A percentile compares a stretch with the other conserved stretches of the same genome.
Conservation (phyloP, 1,284 basidiomycete species). For the Fomes fomentarius region DNA sequence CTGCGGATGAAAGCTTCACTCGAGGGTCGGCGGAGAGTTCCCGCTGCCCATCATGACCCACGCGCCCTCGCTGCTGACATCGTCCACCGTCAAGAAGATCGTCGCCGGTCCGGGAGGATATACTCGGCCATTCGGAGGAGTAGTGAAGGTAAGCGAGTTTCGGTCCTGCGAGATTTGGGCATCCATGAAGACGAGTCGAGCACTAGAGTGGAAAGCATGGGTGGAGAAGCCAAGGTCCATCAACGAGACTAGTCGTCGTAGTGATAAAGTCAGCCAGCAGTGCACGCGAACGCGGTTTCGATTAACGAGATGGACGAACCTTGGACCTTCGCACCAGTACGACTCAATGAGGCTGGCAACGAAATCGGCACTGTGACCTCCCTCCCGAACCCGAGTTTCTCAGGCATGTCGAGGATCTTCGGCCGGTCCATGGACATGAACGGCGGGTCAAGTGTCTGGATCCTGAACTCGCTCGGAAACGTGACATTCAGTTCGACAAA, state of each 20-base stretch:
- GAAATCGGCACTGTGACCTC: conserved; percentile 38
- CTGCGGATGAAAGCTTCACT: conserved; percentile 7
- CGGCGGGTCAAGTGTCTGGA: conserved; percentile 50
- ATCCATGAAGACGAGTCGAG: conserved; percentile 50
- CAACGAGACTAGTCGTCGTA: conserved; percentile 37
- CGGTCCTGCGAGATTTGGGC: conserved; percentile 37
- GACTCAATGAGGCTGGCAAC: conserved; percentile 24
- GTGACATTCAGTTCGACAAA: conserved; percentile 20
- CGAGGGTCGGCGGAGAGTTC: conserved; percentile 20
- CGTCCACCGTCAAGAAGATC: conserved; percentile 50
- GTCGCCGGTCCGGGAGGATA: conserved; percentile 56
- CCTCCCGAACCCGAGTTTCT: conserved; percentile 42
- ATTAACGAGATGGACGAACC: background rate
- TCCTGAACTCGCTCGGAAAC: conserved; percentile 46
- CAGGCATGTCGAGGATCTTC: conserved; percentile 36
- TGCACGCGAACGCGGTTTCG: too few species aligned
- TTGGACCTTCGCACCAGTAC: background rate
- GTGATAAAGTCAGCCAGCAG: background rate
- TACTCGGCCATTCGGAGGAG: conserved; percentile 48
- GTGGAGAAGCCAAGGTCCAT: conserved; percentile 54
- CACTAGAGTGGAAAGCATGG: conserved; percentile 48
- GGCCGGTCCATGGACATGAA: conserved; percentile 43
- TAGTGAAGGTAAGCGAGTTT: conserved; percentile 43
- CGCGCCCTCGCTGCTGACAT: conserved; percentile 48
- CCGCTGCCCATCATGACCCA: conserved; percentile 50